Base-by-base conservation (phyloP, 495 filamentous ascomycete genomes). In the Neurospora sp. region DNA sequence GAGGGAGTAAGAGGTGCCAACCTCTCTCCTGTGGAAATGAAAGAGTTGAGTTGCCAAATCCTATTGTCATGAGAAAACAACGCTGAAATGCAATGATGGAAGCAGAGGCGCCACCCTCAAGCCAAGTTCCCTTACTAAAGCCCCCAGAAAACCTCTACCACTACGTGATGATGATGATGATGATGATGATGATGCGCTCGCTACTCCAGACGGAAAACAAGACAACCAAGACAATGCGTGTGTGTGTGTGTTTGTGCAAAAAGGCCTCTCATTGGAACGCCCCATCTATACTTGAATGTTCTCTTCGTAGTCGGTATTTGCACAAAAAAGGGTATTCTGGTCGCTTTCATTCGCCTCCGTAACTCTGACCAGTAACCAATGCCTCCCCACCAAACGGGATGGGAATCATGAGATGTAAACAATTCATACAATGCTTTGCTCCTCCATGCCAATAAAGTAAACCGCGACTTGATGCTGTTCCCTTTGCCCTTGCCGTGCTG, bases 391-490 rank as follows among this genome's bases (percentile, higher is more conserved):
- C 53, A 18, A 66, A 10, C 1, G 53, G 53, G 53, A 61, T 35
- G 53, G 53, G 53, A 35, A 35, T 66, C 53, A 35, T 66, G 53
- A 59, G 20, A 66, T 66, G 53, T 66, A 66, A 66, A 66, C 53
- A 66, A 66, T 66, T 66, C 53, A 66, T 37, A 66, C 53, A 66
- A 66, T 66, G 53, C 53, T 66, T 66, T 66, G 53, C 53, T 66
- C 53, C 53, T 66, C 53, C 53, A 66, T 66, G 53, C 53, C 35
- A 66, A 66, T 66, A 66, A 66, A 66, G 31, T 66, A 66, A 66
- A 66, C 53, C 53, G 53, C 27, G 53, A 35, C 18, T 35, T 66
- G 53, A 66, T 66, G 53, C 53, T 66, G 31, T 31, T 66, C 53
- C 53, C 27, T 37, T 31, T 66, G 53, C 22, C 48, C 53, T 16